A percentile compares a stretch with the other conserved stretches of the same genome.
These are phyloP conservation scores for Lophiotrema nucula DNA, from an alignment of 495 filamentous ascomycete genomes.

Conservation along the genomic window DNA sequence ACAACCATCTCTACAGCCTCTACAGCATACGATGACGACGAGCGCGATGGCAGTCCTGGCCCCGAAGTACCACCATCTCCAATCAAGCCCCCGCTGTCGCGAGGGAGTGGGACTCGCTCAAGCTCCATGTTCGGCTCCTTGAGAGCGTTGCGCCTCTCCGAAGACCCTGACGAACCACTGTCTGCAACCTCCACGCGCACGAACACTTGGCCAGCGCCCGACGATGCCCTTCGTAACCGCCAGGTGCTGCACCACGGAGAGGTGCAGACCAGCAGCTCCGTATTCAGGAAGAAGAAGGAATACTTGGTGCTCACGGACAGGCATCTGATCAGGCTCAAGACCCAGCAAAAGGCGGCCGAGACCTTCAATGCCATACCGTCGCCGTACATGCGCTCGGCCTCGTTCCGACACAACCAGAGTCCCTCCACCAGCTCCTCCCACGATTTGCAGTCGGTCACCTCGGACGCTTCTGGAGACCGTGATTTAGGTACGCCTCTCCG, in stretches of 20 bases:
- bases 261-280: slow-evolving; percentile 73
- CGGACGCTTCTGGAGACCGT: slow-evolving; percentile 47
- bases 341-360: slow-evolving; percentile 66
- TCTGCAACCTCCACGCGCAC: slow-evolving; percentile 39
- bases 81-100: slow-evolving; percentile 4
- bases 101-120: slow-evolving; percentile 41
- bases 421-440: slow-evolving; percentile 61
- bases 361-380: slow-evolving; percentile 47
- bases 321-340: slow-evolving; percentile 80
- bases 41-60: not conserved
- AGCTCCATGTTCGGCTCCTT: slow-evolving; percentile 60
- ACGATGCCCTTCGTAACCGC: slow-evolving; percentile 44
- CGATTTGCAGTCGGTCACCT: slow-evolving; percentile 55
- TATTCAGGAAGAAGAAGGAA: slow-evolving; percentile 83
- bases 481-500: slow-evolving; percentile 65
- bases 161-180: slow-evolving; percentile 50
- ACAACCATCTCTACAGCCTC: slow-evolving; percentile 26
- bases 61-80: slow-evolving; percentile 7
- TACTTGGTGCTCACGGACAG: slow-evolving; percentile 88
- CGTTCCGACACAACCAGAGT: slow-evolving; percentile 44
- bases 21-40: slow-evolving; percentile 13
- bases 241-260: slow-evolving; percentile 67
- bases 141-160: slow-evolving; percentile 51
- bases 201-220: slow-evolving; percentile 31
- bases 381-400: slow-evolving; percentile 20